Percentiles rank a stretch among this genome's conserved stretches.
These are phyloP conservation scores for Phytophthora parvispora DNA, from an alignment of 352 stramenopile genomes.

Conservation along the genomic window DNA sequence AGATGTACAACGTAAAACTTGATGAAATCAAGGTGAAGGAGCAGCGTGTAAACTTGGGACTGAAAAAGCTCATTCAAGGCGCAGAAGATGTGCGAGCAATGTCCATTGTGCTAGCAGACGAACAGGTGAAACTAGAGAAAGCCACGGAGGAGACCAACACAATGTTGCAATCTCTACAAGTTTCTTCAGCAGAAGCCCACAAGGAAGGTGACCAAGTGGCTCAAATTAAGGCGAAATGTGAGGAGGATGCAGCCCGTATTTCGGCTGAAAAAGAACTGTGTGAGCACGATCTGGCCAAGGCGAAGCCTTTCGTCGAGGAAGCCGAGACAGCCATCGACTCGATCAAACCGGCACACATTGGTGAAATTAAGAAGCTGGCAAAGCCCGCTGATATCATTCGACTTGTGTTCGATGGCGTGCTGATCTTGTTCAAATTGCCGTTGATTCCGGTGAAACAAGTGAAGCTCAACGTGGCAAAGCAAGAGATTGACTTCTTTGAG, in stretches of 20 bases:
- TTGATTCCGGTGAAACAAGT: conserved; percentile 93
- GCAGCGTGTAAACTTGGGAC: conserved; percentile 96
- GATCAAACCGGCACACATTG: conserved; percentile 98
- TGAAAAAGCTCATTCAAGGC: conserved; percentile 99
- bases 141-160: conserved; percentile 98
- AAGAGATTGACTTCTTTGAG: conserved; percentile 98
- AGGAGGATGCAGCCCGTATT: conserved; percentile 97
- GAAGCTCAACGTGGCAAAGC: conserved; percentile 97
- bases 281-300: conserved; percentile 97
- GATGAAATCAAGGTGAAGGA: conserved; percentile 98
- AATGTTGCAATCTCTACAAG: conserved; percentile 97
- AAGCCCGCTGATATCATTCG: conserved; percentile 99
- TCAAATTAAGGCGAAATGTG: conserved; percentile 97
- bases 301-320: conserved; percentile 98
- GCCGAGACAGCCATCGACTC: conserved; percentile 98
- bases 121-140: conserved; percentile 98
- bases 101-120: conserved; percentile 97
- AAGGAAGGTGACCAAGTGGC: conserved; percentile 98
- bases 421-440: conserved; percentile 97
- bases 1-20: conserved; percentile 96
- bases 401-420: conserved; percentile 98
- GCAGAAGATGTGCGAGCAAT: conserved; percentile 98
- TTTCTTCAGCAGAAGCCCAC: conserved; percentile 97
- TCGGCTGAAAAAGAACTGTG: conserved; percentile 96
- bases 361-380: conserved; percentile 98